Base-by-base conservation (phyloP, 352 stramenopile genomes). In the Pythium aristosporum region DNA sequence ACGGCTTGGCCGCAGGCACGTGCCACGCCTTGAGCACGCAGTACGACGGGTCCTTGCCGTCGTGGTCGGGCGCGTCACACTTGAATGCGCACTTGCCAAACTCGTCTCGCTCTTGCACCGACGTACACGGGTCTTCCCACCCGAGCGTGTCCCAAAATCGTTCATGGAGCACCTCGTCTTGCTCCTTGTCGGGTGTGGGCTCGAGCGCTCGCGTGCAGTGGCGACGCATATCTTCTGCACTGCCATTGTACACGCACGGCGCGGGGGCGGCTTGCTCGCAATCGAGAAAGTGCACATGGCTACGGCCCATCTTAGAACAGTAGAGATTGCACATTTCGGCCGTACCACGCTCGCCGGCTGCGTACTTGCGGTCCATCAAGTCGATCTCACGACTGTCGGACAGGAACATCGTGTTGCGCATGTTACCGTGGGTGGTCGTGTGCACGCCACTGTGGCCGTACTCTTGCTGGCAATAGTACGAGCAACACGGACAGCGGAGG, bases 271-370 rank as follows among this genome's bases (percentile, higher is more conserved):
- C 32, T 28, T 86, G 73, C 1, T 88, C 73, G 44, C 85, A 94
- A 3, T 80, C 65, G 23, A 94, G 50, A 46, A 89, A 94, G 61
- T 92, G 83, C 16, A 92, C 80, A 37, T 94, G 83, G 10, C 74
- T 74, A 16, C 80, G 83, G 41, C 83, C 85, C 77, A 88, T 91
- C 62, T 91, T 91, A 7, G 82, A 81, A 65, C 80, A 94, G 67
- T 86, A 92, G 23, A 92, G 58, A 32, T 86, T 90, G 60, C 82
- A 94, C 81, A 92, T 92, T 49, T 94, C 82, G 3, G 85, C 82
- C 5, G 74, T 85, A 12, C 85, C 85, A 8, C 61, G 53, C 62
- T 94, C 85, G 1, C 85, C 83, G 16, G 74, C 69, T 11, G 72
- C 63, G 67, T 92, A 94, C 72, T 92, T 87, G 46, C 83, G 80